Evolutionary conservation across 2,329 filamentous ascomycete genomes (phyloP), one percentile per base, ranked within the genome.

Genomic region (Botryosphaeria agaves): DNA sequence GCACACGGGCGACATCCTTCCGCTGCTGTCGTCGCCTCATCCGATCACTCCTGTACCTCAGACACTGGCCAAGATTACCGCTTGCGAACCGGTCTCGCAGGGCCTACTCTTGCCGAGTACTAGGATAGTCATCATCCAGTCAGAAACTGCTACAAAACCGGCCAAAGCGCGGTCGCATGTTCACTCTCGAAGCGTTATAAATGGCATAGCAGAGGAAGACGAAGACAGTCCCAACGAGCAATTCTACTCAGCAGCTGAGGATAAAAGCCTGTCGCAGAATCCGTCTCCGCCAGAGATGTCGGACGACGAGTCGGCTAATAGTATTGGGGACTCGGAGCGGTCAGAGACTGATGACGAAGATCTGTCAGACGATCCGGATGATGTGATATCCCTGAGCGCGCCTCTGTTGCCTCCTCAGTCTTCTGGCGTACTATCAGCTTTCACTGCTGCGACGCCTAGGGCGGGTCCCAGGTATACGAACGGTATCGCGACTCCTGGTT

Each of bases 81-180:
- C 91, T n/a, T 95, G 85, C 49, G 89, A 98, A 50, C 89, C 89
- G 6, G 84, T 95, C 11, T 73, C 81, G 5, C 89, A 98, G 53
- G 89, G 89, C 6, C 53, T 89, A 4, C 51, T 98, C 28, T 66
- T 75, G 6, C 66, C 81, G 1, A 67, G 61, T 8, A 98, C 85
- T 11, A 84, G 79, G 44, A 82, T 98, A 34, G 74, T 98, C 15
- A 63, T 95, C 14, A 74, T 80, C 28, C 67, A 69, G 63, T 41
- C 63, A 61, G 67, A 70, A 34, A 47, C 45, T 26, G 39, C 48
- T 62, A 49, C 45, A 75, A 69, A 57, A 64, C 48, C 48, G 53
- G 46, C 42, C 58, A 27, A 55, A 47, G 26, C 57, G 47, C 29
- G 52, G 40, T 38, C 55, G 43, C 41, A 48, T 34, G 30, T 51